Conservation (phyloP, 305 asterid genomes). For the Fraxinus sp. region DNA sequence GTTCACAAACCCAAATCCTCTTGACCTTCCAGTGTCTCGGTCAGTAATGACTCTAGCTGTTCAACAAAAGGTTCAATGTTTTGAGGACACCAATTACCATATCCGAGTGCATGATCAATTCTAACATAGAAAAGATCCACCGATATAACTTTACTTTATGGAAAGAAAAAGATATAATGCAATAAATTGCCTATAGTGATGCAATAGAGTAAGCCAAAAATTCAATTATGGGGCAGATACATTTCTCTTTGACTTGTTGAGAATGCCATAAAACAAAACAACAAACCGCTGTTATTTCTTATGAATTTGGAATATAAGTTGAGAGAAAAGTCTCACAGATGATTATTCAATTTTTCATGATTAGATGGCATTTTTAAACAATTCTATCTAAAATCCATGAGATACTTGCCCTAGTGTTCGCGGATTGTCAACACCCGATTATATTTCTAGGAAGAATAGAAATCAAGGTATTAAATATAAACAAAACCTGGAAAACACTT, state of each 20-base stretch:
- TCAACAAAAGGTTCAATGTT: not conserved
- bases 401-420: not conserved
- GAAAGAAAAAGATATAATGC: not conserved
- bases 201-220: not conserved
- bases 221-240: not conserved
- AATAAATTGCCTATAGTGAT: not conserved
- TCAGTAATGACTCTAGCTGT: conserved; percentile 44
- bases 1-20: conserved; percentile 47
- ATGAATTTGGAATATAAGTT: no score
- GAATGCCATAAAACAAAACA: not conserved
- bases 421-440: not conserved
- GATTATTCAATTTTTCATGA: not conserved
- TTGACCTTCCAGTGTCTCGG: conserved; percentile 48
- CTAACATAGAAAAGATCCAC: not conserved
- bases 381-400: not conserved
- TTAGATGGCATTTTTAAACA: not conserved
- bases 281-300: not conserved
- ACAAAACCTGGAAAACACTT: not conserved
- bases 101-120: not conserved
- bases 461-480: not conserved
- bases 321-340: not conserved
- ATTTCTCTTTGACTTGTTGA: not conserved
- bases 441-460: not conserved
- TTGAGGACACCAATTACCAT: no score
- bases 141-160: not conserved